phyloP scores from a whole-genome alignment of 306 rosid species.

The Quercus alba region DNA sequence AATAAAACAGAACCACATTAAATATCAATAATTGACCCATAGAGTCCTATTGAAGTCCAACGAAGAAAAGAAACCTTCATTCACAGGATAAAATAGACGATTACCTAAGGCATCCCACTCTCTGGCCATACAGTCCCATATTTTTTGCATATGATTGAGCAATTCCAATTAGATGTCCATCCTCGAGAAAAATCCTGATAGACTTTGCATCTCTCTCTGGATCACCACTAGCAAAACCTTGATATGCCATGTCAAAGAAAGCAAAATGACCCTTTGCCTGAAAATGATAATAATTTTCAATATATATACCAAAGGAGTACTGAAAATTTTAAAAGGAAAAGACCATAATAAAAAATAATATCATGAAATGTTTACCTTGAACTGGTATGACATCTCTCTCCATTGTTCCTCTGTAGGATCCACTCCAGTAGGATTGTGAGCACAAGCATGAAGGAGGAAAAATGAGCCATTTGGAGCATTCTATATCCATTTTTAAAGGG shows the following conservation, averaged over 20 bases:
- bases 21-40: not conserved
- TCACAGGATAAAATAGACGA: conserved; percentile 20
- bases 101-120: conserved; percentile 96
- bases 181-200: conserved; percentile 83
- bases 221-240: conserved; percentile 99
- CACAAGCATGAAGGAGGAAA: conserved; percentile 97
- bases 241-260: conserved; percentile 98
- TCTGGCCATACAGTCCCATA: conserved; percentile 97
- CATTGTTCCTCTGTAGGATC: conserved; percentile 95
- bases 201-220: conserved; percentile 87
- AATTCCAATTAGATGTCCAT: conserved; percentile 82
- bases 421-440: conserved; percentile 98
- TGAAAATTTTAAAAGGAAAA: not conserved
- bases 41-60: not conserved
- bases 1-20: too few species aligned
- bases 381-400: conserved; percentile 79
- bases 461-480: conserved; percentile 94
- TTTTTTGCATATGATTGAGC: conserved; percentile 96
- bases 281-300: conserved; percentile 21
- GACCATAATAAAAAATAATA: conserved; percentile 18
- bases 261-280: conserved; percentile 92
- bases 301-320: not conserved
- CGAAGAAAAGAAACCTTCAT: not conserved
- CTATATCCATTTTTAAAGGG: conserved; percentile 36
- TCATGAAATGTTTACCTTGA: conserved; percentile 47